phyloP scores from a whole-genome alignment of 805 yeast species.

The Metschnikowia matae region DNA sequence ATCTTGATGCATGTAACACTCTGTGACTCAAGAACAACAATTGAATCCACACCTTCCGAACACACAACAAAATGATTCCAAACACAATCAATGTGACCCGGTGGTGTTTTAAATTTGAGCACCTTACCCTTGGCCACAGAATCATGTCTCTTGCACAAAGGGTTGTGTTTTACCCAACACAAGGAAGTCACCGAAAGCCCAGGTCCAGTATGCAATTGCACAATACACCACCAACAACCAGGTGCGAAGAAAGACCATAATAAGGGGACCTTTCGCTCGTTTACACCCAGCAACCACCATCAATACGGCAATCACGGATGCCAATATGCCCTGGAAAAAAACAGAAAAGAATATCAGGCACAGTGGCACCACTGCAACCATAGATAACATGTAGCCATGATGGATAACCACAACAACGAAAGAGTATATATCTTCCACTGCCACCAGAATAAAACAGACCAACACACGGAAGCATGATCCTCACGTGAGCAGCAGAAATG shows the following conservation, averaged over 20 bases:
- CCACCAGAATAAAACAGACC: constrained; percentile 91
- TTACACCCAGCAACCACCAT: constrained; percentile 98
- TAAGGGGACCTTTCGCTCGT: constrained; percentile 92
- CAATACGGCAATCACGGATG: constrained; percentile 85
- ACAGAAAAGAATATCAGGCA: constrained; percentile 88
- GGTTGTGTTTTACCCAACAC: too few relatives aligned
- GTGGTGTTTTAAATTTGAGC: constrained; percentile 91
- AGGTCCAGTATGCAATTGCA: constrained; percentile 95
- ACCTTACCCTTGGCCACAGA: constrained; percentile 62
- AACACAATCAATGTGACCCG: constrained; percentile 87
- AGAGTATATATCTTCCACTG: constrained; percentile 92
- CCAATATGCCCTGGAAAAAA: constrained; percentile 97
- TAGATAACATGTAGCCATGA: constrained; percentile 85
- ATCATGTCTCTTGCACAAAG: constrained; percentile 89
- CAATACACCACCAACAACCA: constrained; percentile 96
- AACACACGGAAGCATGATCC: constrained; percentile 96
- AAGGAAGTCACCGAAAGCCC: too few relatives aligned
- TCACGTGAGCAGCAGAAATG: constrained; percentile 76
- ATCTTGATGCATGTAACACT: too few relatives aligned
- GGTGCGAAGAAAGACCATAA: constrained; percentile 89
- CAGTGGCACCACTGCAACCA: constrained; percentile 85
- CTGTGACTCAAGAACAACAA: constrained; percentile 65
- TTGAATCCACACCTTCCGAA: constrained; percentile 99
- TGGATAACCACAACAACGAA: constrained; percentile 87
- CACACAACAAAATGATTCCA: constrained; percentile 93